phyloP scores from a whole-genome alignment of 2,329 filamentous ascomycete genomes.

The Fusarium nematophilum region DNA sequence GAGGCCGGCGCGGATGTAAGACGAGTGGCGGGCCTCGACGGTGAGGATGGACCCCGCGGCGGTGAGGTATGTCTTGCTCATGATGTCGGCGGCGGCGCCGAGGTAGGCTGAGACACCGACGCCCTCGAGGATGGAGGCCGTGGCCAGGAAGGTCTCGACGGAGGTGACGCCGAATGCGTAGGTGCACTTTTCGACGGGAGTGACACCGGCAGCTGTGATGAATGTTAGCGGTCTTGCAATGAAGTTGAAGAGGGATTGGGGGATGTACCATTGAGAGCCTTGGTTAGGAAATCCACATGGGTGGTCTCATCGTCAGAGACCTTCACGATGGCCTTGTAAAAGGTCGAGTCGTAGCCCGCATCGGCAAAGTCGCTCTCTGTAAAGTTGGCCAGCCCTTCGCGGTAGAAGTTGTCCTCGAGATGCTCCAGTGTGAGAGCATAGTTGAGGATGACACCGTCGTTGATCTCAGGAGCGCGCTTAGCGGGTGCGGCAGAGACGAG shows the following conservation, averaged over 20 bases:
- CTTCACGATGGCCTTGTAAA: constrained; percentile 68
- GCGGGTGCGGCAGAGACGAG: constrained; percentile 28
- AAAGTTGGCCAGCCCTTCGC: constrained; percentile 68
- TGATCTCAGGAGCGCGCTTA: constrained; percentile 29
- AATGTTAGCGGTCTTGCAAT: not conserved
- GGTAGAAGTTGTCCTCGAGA: constrained; percentile 73
- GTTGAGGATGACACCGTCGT: constrained; percentile 54
- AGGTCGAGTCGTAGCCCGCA: constrained; percentile 61
- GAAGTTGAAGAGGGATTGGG: not conserved
- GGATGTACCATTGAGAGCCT: constrained; percentile 29
- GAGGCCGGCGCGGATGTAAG: constrained; percentile 66
- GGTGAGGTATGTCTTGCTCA: constrained; percentile 66
- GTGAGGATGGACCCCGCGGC: constrained; percentile 72
- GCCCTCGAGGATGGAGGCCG: constrained; percentile 73
- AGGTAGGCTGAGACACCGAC: constrained; percentile 73
- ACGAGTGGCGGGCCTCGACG: constrained; percentile 72
- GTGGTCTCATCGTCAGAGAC: constrained; percentile 63
- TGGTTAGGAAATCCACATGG: constrained; percentile 36
- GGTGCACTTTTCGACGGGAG: constrained; percentile 63
- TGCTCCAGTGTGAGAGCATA: constrained; percentile 64
- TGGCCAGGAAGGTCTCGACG: constrained; percentile 68
- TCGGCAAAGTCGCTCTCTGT: constrained; percentile 61
- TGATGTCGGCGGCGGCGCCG: constrained; percentile 70
- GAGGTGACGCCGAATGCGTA: constrained; percentile 71
- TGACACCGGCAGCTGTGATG: constrained; percentile 53